Base-by-base conservation (phyloP, 805 yeast species). In the Maudiozyma serrabonitensis region DNA sequence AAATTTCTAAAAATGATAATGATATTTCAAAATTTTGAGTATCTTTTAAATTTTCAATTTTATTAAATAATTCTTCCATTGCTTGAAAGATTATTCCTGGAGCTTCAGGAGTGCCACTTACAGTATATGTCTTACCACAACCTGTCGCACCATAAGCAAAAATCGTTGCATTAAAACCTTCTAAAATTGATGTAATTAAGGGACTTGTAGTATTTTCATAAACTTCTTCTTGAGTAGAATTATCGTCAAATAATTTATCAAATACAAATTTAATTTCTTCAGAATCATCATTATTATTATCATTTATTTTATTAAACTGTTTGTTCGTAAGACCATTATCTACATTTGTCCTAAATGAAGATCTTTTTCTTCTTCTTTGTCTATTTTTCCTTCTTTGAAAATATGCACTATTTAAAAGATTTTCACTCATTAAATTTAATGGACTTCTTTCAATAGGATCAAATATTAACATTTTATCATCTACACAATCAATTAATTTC, bases 111-210 rank as follows among this genome's bases (percentile, higher is more conserved):
- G 82, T 76, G 0, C 96, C 96, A 62, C 84, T 78, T 32, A 90
- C 85, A 0, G 98, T 90, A 63, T 84, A 88, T 0, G 97, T 90
- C 62, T 90, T 90, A n/a, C 98, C 98, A 66, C 97, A 90, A 0
- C 98, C 98, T 0, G 98, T 90, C 28, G 98, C 95, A 1, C 98
- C 98, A 63, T 90, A 90, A 0, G 98, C 97, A 70, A 90, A 90
- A 0, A 90, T 87, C 0, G 96, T 88, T 6, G 95, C 83, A 63
- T 91, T 89, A 66, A 72, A 87, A 0, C 97, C 98, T 53, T 86
- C 93, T 41, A 90, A 64, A 0, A 88, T 81, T 39, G 82, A 76
- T 52, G 82, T 87, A 7, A 90, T 70, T 45, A 88, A 69, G 0
- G 95, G 91, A 46, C 74, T 70, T 0, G 95, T 79, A 0, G 95